Percentiles rank a stretch among this genome's conserved stretches.
Conservation (phyloP, 148 eudicot species). For the Linanthus parryae region DNA sequence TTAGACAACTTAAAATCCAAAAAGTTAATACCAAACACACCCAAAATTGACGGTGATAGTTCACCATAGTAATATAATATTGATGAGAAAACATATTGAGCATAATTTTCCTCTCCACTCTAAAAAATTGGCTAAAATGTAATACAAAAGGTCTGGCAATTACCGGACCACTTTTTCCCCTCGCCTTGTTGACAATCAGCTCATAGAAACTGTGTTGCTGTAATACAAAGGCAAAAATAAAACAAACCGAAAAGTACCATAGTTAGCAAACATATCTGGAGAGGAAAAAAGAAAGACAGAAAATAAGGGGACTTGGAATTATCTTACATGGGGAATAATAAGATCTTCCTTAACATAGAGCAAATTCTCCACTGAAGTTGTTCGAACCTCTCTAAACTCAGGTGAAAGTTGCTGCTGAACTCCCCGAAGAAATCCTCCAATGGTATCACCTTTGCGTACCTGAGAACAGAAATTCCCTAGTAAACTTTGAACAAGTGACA, state of each 20-base stretch:
- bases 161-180: slow-evolving; percentile 99
- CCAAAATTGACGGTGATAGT: too few relatives aligned
- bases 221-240: slow-evolving; percentile 11
- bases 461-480: slow-evolving; percentile 17
- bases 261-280: slow-evolving; percentile 14
- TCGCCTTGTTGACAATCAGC: slow-evolving; percentile 92
- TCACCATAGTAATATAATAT: background rate
- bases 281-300: background rate
- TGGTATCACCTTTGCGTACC: slow-evolving; percentile 94
- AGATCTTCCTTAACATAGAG: slow-evolving; percentile 98
- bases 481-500: background rate
- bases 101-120: background rate
- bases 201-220: slow-evolving; percentile 99
- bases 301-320: background rate
- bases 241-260: background rate
- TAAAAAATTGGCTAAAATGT: too few relatives aligned
- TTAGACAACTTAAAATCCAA: too few relatives aligned
- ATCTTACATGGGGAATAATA: slow-evolving; percentile 88
- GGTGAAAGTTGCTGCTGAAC: slow-evolving; percentile 99
- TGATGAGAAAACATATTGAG: background rate
- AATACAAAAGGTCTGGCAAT: slow-evolving; percentile 11
- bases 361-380: slow-evolving; percentile 92
- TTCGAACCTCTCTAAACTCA: slow-evolving; percentile 93
- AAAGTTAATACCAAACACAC: too few relatives aligned
- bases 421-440: slow-evolving; percentile 89